phyloP scores from a whole-genome alignment of 192 early-diverging fungal species.

The Geranomyces variabilis region DNA sequence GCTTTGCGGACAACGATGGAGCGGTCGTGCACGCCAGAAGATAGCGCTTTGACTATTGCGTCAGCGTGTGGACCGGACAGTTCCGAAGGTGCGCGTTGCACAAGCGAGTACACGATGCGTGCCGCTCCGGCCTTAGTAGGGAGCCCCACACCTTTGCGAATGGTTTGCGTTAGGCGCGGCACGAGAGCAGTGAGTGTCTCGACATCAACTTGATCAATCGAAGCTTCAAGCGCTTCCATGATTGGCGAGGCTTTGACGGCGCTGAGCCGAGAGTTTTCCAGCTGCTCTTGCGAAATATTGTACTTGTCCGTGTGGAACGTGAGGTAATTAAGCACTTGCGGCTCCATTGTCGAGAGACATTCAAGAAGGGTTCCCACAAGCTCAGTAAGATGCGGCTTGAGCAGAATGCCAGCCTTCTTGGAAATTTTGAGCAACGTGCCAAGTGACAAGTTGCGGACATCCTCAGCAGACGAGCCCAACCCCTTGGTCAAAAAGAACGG shows the following conservation, averaged over 20 bases:
- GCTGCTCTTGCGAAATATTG: slow-evolving; percentile 82
- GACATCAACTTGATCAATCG: slow-evolving; percentile 76
- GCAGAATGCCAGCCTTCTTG: slow-evolving; percentile 71
- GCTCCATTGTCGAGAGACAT: slow-evolving; percentile 76
- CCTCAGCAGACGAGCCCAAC: slow-evolving; percentile 77
- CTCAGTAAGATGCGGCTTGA: slow-evolving; percentile 73
- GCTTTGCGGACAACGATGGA: slow-evolving; percentile 83
- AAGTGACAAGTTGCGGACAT: slow-evolving; percentile 83
- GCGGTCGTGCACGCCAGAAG: slow-evolving; percentile 60
- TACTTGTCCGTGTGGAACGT: slow-evolving; percentile 88
- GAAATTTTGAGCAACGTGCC: slow-evolving; percentile 81
- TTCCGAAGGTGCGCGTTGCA: slow-evolving; percentile 67
- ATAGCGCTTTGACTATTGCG: slow-evolving; percentile 73
- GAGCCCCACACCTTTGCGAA: slow-evolving; percentile 84
- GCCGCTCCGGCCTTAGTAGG: slow-evolving; percentile 92
- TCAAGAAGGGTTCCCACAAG: slow-evolving; percentile 83
- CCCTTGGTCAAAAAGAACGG: slow-evolving; percentile 82
- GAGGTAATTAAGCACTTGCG: slow-evolving; percentile 78
- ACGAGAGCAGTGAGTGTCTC: slow-evolving; percentile 67
- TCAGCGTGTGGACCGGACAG: slow-evolving; percentile 70
- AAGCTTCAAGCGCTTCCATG: slow-evolving; percentile 86
- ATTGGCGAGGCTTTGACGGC: slow-evolving; percentile 91
- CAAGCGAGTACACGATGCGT: slow-evolving; percentile 78
- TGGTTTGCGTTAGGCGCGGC: slow-evolving; percentile 69
- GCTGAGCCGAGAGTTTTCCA: slow-evolving; percentile 77